These are phyloP conservation scores for Leptomonas seymouri DNA, from an alignment of 208 protist species.

Conservation along the genomic window DNA sequence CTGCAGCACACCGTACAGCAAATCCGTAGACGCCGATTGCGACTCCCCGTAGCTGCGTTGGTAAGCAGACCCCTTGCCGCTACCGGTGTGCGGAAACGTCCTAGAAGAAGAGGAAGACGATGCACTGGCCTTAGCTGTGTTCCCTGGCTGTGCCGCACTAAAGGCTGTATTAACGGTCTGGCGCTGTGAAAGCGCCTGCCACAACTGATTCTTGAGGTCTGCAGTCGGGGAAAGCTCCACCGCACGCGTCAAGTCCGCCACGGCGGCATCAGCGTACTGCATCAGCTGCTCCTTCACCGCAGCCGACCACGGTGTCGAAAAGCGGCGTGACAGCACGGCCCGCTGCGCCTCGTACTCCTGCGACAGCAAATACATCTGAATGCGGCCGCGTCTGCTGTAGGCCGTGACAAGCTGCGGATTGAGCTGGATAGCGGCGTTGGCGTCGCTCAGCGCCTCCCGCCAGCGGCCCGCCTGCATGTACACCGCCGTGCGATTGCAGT, in stretches of 20 bases:
- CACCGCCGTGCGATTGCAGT: slow-evolving; percentile 85
- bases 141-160: neutral
- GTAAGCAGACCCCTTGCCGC: slow-evolving; percentile 1
- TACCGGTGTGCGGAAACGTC: neutral
- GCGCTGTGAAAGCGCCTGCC: slow-evolving; percentile 32
- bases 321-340: slow-evolving; percentile 15
- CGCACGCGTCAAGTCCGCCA: slow-evolving; percentile 53
- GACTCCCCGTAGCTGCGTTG: slow-evolving; percentile 2
- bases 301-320: slow-evolving; percentile 20
- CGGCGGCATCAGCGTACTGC: slow-evolving; percentile 55
- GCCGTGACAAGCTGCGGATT: slow-evolving; percentile 64
- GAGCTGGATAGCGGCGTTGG: slow-evolving; percentile 45
- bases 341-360: slow-evolving; percentile 33
- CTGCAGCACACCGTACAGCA: neutral
- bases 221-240: slow-evolving; percentile 45
- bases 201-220: slow-evolving; percentile 35
- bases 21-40: neutral
- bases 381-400: slow-evolving; percentile 57
- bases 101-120: neutral
- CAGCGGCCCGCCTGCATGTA: slow-evolving; percentile 72
- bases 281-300: slow-evolving; percentile 28
- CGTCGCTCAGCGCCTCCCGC: slow-evolving; percentile 59
- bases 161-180: slow-evolving; percentile 20
- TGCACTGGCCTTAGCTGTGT: neutral
- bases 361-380: slow-evolving; percentile 54